Base-by-base conservation (phyloP, 2,329 filamentous ascomycete genomes). In the Niveomyces coronatus region DNA sequence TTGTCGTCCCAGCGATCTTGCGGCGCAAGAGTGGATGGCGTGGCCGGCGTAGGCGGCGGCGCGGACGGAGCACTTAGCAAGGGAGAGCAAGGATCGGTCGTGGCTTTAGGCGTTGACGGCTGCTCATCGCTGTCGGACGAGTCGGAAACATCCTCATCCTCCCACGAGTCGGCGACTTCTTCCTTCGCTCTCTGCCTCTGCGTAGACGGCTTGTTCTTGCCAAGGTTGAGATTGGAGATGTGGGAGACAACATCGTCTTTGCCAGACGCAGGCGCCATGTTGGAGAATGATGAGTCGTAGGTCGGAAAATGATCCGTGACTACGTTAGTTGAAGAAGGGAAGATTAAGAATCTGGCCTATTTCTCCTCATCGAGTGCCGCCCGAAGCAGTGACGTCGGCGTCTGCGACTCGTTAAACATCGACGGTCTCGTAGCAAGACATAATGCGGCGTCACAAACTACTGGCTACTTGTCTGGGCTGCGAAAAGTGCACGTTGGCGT, bases 1-100 rank as follows among this genome's bases (percentile, higher is more conserved):
- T 3, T n/a, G n/a, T n/a, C n/a, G 30, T 34, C 31, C 42, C 44
- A 44, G 18, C 35, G 32, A 52, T 15, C 56, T 40, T 31, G 45
- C 40, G 35, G 49, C 46, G 35, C 37, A 31, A 8, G 8, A 32
- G 37, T 27, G 7, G 61, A 66, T 4, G 76, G 72, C 0, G 76
- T 76, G 47, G 75, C 71, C 9, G 82, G 80, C 1, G 79, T 85
- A 0, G 80, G 76, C 2, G 80, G 80, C 19, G 81, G 81, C 15
- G 78, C 71, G 8, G 56, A 60, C 31, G 68, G 62, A 16, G 55
- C 53, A 10, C 48, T 46, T 11, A 51, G 45, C 4, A 49, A 57
- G 42, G 53, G 23, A 9, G 4, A 17, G n/a, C n/a, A n/a, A n/a
- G n/a, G n/a, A n/a, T n/a, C 4, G n/a, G 20, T 14, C 2, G 23